Evolutionary conservation across 2,329 filamentous ascomycete species (phyloP), one percentile per base, ranked within the genome.

Genomic region (Colletotrichum sp.): DNA sequence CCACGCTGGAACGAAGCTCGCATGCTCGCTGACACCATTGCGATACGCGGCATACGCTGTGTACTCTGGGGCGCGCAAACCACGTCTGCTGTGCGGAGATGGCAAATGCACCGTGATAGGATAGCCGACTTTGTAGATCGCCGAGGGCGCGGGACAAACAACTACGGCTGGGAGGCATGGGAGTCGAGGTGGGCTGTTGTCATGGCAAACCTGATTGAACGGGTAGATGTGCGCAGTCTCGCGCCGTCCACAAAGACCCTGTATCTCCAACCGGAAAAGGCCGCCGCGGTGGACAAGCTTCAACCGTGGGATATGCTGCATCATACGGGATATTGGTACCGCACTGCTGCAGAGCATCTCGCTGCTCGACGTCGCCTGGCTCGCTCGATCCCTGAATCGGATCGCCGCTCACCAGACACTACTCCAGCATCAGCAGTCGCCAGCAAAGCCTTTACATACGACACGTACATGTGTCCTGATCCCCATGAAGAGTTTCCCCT

Each of bases 91-190:
- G 94, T 95, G 8, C 92, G 95, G 71, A 91, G 93, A 71, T 99
- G 96, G 96, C 89, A 93, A 74, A 88, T 88, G 48, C 98, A 99
- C 83, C 92, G 93, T 76, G 90, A 93, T 71, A 92, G 93, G 72
- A 92, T 96, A 78, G 90, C 89, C 71, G 94, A 95, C 80, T 91
- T 98, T 68, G 88, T 98, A 18, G 95, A 98, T 81, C 91, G 95
- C 22, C 92, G 94, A 79, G 96, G 96, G 6, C 95, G 95, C 80
- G 96, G 96, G 1, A 96, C 95, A 4, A 92, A 92, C 36, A 98
- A 95, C 79, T 99, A 99, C 83, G 95, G 95, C 8, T 99, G 96
- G 95, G 92, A 95, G 81, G 96, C 96, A 3, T 99, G 96, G 96
- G 94, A 98, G 85, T 93, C 95, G 55, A 91, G 95, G 72, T 93